Percentiles rank a stretch among this genome's conserved stretches.
phyloP scores from a whole-genome alignment of 441 rosid species.

The Pelargonium australe region DNA sequence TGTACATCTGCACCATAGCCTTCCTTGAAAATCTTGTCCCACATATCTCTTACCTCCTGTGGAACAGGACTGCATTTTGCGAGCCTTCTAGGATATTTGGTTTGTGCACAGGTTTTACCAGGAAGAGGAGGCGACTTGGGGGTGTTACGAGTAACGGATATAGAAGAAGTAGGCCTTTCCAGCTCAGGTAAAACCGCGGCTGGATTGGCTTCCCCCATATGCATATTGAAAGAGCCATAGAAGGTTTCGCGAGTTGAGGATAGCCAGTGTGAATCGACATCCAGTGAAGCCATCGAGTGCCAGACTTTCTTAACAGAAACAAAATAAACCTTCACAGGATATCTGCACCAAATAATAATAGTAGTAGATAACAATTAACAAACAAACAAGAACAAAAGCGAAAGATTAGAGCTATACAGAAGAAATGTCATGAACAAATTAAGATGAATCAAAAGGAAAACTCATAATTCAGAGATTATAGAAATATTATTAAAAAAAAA shows the following conservation, averaged over 20 bases:
- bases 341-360: too few relatives aligned
- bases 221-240: background rate
- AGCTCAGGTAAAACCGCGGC: background rate
- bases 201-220: background rate
- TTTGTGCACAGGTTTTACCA: background rate
- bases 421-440: too few relatives aligned
- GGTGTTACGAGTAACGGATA: background rate
- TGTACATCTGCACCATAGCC: background rate
- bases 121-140: background rate
- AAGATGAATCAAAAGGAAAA: too few relatives aligned
- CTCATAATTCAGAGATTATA: too few relatives aligned
- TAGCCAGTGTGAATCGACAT: background rate
- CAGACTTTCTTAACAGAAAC: background rate
- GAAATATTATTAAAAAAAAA: too few relatives aligned
- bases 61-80: background rate
- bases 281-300: background rate
- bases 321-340: background rate
- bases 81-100: background rate
- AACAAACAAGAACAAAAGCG: too few relatives aligned
- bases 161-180: conserved; percentile 1
- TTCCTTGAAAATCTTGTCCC: background rate
- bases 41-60: background rate
- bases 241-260: conserved; percentile 1
- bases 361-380: too few relatives aligned
- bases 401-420: too few relatives aligned